These are phyloP conservation scores for Cruciata laevipes DNA, from an alignment of 257 asterid genomes.

Conservation along the genomic window DNA sequence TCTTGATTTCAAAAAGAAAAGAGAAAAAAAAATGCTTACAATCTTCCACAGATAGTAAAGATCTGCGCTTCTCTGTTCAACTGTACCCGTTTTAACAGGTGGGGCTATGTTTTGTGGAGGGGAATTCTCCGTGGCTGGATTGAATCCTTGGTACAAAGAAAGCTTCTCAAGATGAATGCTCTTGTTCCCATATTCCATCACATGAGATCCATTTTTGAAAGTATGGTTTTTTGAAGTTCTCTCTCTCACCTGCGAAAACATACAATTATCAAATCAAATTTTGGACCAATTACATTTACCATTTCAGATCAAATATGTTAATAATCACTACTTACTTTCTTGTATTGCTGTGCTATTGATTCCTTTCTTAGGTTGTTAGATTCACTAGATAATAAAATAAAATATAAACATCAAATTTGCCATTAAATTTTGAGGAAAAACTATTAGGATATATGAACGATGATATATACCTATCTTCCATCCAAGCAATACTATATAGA, in stretches of 20 bases:
- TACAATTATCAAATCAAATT: background rate
- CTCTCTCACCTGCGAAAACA: constrained; percentile 53
- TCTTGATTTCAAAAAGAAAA: background rate
- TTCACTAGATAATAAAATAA: constrained; percentile 35
- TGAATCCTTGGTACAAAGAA: constrained; percentile 65
- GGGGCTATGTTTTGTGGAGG: constrained; percentile 38
- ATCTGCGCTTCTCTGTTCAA: constrained; percentile 86
- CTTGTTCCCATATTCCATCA: constrained; percentile 84
- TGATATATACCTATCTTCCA: constrained; percentile 85
- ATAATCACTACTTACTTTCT: constrained; percentile 31
- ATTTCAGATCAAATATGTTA: background rate
- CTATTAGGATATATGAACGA: too few relatives aligned
- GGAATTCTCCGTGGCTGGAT: constrained; percentile 56
- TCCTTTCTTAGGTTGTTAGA: constrained; percentile 72
- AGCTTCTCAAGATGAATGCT: constrained; percentile 55
- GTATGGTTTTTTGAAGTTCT: constrained; percentile 64
- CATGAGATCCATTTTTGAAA: constrained; percentile 68
- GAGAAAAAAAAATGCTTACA: constrained; percentile 20
- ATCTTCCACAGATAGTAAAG: constrained; percentile 60
- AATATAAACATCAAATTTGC: background rate
- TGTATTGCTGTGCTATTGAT: constrained; percentile 57
- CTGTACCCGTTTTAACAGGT: constrained; percentile 31
- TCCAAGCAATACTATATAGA: constrained; percentile 88
- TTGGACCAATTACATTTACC: too few relatives aligned
- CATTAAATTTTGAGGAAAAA: too few relatives aligned